Base-by-base conservation (phyloP, 164 flowering plant genomes). In the Chloranthus sessilifolius region DNA sequence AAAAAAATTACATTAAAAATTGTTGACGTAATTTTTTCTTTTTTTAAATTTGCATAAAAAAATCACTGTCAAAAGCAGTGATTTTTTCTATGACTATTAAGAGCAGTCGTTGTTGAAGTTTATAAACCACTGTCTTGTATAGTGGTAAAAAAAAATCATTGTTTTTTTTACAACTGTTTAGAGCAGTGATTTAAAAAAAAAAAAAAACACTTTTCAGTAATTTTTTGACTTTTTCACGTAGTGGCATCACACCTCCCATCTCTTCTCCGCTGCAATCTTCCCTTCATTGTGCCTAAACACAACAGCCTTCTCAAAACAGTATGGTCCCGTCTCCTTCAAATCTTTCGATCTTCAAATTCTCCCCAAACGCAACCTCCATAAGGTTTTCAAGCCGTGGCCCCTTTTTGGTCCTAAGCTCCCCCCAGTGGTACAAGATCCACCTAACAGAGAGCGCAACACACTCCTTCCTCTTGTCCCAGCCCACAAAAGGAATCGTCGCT, bases 201-300 rank as follows among this genome's bases (percentile, higher is more conserved):
- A n/a, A n/a, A n/a, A n/a, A n/a, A n/a, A n/a, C n/a, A n/a, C n/a
- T n/a, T n/a, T n/a, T n/a, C n/a, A n/a, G n/a, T n/a, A n/a, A n/a
- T n/a, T n/a, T n/a, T n/a, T n/a, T n/a, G n/a, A n/a, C n/a, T n/a
- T n/a, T n/a, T n/a, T n/a, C n/a, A n/a, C n/a, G n/a, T n/a, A n/a
- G n/a, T n/a, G n/a, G n/a, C n/a, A n/a, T n/a, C n/a, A 86, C 3
- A 54, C 80, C 62, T 77, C 78, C 59, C 70, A 30, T 34, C 86
- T 74, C 45, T 69, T 74, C 55, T 71, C 62, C 53, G 72, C 69
- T 1, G 78, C 73, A 89, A 88, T 74, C 40, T 85, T 82, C 12
- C 85, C 89, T 17, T 74, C 77, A 41, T 80, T 78, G 43, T 83
- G 97, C 53, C 95, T 76, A 85, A 81, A 75, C 68, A 86, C 94